Base-by-base conservation (phyloP, 768 basidiomycete species). In the Kwoniella dendrophila region DNA sequence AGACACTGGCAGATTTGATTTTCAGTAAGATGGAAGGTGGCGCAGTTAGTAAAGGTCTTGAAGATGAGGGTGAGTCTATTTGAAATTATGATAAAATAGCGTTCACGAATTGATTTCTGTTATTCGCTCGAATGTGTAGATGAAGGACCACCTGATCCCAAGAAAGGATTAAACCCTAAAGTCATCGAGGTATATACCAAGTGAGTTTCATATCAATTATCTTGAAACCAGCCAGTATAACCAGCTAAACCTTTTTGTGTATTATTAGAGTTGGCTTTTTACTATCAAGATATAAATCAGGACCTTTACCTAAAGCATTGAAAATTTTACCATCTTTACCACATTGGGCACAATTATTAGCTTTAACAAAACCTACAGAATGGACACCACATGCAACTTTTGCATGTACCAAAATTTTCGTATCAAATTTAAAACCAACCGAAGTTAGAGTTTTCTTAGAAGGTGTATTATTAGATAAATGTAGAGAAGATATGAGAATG, bases 361-460 rank as follows among this genome's bases (percentile, higher is more conserved):
- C 94, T 27, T 84, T 98, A 45, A 98, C 96, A 14, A 84, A 84
- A 56, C 96, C 96, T 0, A 88, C 93, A 80, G 85, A 87, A 70
- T 98, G 96, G 96, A 90, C 92, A 0, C 90, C 96, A 0, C 92
- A 97, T 78, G 94, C 94, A 0, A 92, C 91, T 65, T 87, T 88
- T 63, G 92, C 92, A 26, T 95, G 95, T 14, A 96, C 95, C 20
- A 87, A 88, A 67, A 94, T 94, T 55, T 94, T 98, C 74, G 89
- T 97, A 43, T 95, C 96, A 8, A 96, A 88, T 69, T 89, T 99
- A 86, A 97, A 97, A 76, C 94, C 94, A 7, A 85, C 87, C 44
- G 93, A 97, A 79, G 92, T 91, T 6, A 89, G 94, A 72, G 82
- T 97, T 14, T 99, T 90, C 81, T 83, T 96, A 58, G 86, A 92